Evolutionary conservation across 345 rosid genomes (phyloP).

Genomic region (Lepidium africanum): DNA sequence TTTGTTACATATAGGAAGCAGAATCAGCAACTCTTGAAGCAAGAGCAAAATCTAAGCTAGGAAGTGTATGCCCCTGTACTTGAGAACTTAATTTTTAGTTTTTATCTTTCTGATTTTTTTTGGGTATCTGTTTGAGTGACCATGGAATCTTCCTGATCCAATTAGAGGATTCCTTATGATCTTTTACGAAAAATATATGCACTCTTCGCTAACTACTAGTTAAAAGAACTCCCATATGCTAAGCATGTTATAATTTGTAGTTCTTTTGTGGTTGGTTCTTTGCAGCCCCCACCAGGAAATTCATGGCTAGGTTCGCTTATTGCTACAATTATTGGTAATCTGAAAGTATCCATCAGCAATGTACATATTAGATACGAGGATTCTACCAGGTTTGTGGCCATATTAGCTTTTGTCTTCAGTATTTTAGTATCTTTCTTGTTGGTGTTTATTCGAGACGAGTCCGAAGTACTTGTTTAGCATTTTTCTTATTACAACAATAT

Average conservation of each 20-base stretch:
- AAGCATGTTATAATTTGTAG: constrained; percentile 9
- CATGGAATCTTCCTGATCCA: neutral
- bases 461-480: constrained; percentile 6
- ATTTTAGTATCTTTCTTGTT: neutral
- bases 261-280: constrained; percentile 25
- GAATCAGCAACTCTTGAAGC: constrained; percentile 92
- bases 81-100: constrained; percentile 1
- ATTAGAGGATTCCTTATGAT: constrained; percentile 1
- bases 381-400: constrained; percentile 55
- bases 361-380: constrained; percentile 98
- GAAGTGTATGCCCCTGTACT: constrained; percentile 58
- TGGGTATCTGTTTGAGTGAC: constrained; percentile 4
- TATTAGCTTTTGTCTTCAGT: constrained; percentile 5
- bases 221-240: neutral
- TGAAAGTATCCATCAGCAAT: constrained; percentile 94
- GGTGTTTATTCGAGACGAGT: constrained; percentile 1
- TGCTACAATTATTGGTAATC: constrained; percentile 91
- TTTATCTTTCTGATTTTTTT: neutral
- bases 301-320: constrained; percentile 96
- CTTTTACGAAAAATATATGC: neutral
- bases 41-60: constrained; percentile 66
- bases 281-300: constrained; percentile 76
- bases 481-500: constrained; percentile 21
- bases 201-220: neutral
- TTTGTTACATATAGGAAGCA: constrained; percentile 53